Conservation (phyloP, 2,329 filamentous ascomycete species). For the Colletotrichum tamarilloi region DNA sequence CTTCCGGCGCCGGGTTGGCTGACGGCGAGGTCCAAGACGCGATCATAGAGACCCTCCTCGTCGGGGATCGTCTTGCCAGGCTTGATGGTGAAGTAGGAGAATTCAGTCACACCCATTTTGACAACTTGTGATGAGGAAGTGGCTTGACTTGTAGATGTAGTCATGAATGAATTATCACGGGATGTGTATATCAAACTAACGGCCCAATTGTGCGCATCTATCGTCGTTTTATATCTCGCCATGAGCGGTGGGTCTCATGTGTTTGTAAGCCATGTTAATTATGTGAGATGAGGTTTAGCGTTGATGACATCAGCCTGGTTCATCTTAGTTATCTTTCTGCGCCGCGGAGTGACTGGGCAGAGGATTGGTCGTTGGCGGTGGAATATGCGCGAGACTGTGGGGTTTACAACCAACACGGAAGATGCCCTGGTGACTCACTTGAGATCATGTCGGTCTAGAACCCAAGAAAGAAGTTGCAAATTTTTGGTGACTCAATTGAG, state of each 20-base stretch:
- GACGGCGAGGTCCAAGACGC: slow-evolving; percentile 36
- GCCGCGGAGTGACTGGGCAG: too few species aligned
- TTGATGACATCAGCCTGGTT: background rate
- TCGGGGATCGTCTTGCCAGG: slow-evolving; percentile 34
- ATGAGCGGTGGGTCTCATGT: background rate
- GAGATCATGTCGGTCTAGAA: background rate
- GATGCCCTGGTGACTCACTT: background rate
- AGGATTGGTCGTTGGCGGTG: background rate
- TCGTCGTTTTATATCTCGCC: background rate
- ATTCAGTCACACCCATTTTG: slow-evolving; percentile 38
- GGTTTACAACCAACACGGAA: background rate
- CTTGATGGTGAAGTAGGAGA: slow-evolving; percentile 38
- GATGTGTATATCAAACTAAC: background rate
- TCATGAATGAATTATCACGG: background rate
- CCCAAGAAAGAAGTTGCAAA: background rate
- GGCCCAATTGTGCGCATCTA: background rate
- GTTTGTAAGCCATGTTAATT: background rate
- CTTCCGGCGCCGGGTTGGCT: slow-evolving; percentile 38
- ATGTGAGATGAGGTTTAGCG: background rate
- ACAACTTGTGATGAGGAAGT: background rate
- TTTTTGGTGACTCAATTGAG: background rate
- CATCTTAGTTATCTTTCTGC: background rate
- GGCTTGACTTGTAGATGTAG: background rate
- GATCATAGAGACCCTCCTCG: slow-evolving; percentile 33
- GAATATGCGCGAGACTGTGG: background rate